Conservation (phyloP, 805 yeast genomes). For the Saturnispora zaruensis region DNA sequence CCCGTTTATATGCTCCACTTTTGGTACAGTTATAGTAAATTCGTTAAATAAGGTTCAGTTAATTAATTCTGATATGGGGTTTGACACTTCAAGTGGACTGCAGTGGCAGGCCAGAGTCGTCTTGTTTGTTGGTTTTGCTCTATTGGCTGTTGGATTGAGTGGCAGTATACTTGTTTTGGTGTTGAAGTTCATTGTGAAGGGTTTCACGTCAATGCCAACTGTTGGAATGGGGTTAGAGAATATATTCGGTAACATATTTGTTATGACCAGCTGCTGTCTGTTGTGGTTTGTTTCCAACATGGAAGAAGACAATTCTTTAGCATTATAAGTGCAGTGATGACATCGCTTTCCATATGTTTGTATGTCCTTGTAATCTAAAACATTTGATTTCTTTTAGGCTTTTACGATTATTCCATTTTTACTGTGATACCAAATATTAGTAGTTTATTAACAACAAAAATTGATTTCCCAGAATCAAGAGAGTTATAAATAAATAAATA, state of each 20-base stretch:
- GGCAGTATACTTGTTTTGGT: slow-evolving; percentile 86
- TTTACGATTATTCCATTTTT: neutral
- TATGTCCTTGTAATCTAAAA: neutral
- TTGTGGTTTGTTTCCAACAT: slow-evolving; percentile 93
- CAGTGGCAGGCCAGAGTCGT: slow-evolving; percentile 94
- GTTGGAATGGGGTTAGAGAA: slow-evolving; percentile 91
- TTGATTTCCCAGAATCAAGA: neutral
- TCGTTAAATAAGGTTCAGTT: slow-evolving; percentile 55
- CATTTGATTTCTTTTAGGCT: neutral
- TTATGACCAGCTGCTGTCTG: slow-evolving; percentile 81
- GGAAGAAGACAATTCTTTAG: slow-evolving; percentile 92
- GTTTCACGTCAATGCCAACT: slow-evolving; percentile 70
- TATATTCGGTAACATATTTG: slow-evolving; percentile 66
- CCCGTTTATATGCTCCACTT: slow-evolving; percentile 77
- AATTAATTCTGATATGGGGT: slow-evolving; percentile 24
- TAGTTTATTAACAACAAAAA: neutral
- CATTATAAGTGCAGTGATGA: slow-evolving; percentile 26
- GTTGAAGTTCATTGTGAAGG: slow-evolving; percentile 72
- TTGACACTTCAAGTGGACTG: slow-evolving; percentile 32
- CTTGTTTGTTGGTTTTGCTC: slow-evolving; percentile 83
- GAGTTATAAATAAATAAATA: neutral
- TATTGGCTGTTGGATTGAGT: slow-evolving; percentile 88
- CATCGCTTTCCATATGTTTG: neutral
- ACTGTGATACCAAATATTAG: neutral
- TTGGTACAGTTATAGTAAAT: slow-evolving; percentile 82